Evolutionary conservation across 179 eudicot species (phyloP).

Genomic region (Sideroxylon spinosum): DNA sequence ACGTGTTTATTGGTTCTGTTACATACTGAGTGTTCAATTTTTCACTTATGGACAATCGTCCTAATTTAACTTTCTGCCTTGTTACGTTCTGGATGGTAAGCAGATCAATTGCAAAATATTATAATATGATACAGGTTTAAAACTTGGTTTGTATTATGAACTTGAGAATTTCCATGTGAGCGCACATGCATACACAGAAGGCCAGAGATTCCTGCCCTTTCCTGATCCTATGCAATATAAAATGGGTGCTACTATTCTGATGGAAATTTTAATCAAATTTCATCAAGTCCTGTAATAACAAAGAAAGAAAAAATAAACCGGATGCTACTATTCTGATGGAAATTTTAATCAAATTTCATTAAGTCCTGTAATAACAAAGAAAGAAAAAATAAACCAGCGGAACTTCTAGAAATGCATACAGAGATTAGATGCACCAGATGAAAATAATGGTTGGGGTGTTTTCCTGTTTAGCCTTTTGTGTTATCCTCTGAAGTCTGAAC

Average conservation of each 20-base stretch:
- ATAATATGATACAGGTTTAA: background rate
- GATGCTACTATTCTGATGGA: background rate
- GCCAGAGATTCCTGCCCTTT: background rate
- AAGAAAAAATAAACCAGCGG: background rate
- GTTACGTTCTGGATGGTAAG: background rate
- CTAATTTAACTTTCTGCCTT: background rate
- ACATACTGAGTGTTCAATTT: background rate
- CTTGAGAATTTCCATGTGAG: background rate
- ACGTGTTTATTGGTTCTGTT: background rate
- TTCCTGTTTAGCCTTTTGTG: background rate
- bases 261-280: background rate
- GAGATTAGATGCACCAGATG: background rate
- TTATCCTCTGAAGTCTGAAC: background rate
- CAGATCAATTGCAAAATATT: background rate
- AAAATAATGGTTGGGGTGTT: background rate
- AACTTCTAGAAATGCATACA: background rate
- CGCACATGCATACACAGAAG: background rate
- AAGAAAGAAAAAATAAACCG: background rate
- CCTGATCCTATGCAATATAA: background rate
- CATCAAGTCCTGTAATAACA: background rate
- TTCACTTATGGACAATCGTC: background rate
- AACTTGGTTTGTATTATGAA: background rate
- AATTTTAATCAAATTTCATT: background rate
- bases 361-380: background rate
- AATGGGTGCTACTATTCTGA: background rate